These are phyloP conservation scores for Castanea mollissima DNA, from an alignment of 306 rosid species.

Conservation along the genomic window DNA sequence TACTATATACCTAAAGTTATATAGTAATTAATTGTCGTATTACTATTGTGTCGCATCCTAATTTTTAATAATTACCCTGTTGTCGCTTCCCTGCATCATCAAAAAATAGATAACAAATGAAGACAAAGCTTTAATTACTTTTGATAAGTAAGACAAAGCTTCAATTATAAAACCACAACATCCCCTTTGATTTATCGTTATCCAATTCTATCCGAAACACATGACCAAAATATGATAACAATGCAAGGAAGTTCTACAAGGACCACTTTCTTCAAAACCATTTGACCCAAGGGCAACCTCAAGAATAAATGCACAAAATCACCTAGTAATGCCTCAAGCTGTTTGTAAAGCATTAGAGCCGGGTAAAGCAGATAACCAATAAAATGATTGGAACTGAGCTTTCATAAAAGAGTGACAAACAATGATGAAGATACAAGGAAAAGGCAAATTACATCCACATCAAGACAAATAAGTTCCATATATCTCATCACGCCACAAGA, in stretches of 20 bases:
- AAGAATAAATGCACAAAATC: neutral
- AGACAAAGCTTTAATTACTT: neutral
- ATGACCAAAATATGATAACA: neutral
- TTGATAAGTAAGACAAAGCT: neutral
- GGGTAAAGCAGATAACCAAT: neutral
- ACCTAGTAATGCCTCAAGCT: neutral
- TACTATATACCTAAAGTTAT: too few relatives aligned
- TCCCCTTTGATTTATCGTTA: neutral
- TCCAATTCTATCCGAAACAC: neutral
- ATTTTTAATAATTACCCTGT: too few relatives aligned
- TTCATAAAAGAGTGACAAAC: neutral
- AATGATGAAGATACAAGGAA: neutral
- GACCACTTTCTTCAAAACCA: neutral
- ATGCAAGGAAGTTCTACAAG: neutral
- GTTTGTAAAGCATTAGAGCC: neutral
- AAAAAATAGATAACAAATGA: neutral
- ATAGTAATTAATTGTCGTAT: too few relatives aligned
- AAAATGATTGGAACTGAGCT: neutral
- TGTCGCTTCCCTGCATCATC: neutral
- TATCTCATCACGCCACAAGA: conserved; percentile 18
- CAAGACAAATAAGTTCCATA: conserved; percentile 8
- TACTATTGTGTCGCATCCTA: too few relatives aligned
- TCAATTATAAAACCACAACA: neutral
- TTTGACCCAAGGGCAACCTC: neutral
- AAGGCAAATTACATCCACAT: conserved; percentile 4